Base-by-base conservation (phyloP, 805 yeast genomes). In the Schwanniomyces vanrijiae region DNA sequence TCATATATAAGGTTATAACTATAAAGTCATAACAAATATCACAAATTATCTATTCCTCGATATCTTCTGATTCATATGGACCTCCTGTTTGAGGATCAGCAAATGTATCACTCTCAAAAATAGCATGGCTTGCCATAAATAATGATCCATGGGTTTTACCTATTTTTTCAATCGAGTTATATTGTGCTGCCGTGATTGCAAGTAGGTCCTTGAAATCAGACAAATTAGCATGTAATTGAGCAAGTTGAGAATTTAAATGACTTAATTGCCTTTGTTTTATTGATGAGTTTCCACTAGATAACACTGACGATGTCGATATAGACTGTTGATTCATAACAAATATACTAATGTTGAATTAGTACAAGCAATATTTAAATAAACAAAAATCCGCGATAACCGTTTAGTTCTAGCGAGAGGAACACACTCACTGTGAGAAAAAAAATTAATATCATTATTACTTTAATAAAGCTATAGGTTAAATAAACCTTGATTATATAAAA, bases 121-220 rank as follows among this genome's bases (percentile, higher is more conserved):
- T 76, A 4, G 66, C 60, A 52, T 70, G 71, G 51, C 73, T 64
- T 10, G 76, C 76, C 75, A 70, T 70, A 47, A 71, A 69, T 49
- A 82, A 62, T 10, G 80, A 65, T 2, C 84, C 85, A 50, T 82
- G 87, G 55, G 79, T 66, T 41, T 78, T 70, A 3, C 86, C 88
- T 34, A 83, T 61, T 46, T 72, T 69, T 54, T 78, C 75, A 28
- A 83, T 78, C 20, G 73, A 66, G 47, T 75, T 71, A 33, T 77
- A 81, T 54, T 83, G 88, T 19, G 71, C 69, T 7, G 77, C 64
- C 3, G 86, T 78, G 8, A 77, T 76, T 34, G 70, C 66, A 26
- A 83, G 59, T 47, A 81, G 61, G 46, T 69, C 75, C 52, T 80
- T 80, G 56, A 83, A 71, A 46, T 81, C 84, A 7, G 71, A 55